Evolutionary conservation across 768 basidiomycete species (phyloP).

Genomic region (Mycena galopus): DNA sequence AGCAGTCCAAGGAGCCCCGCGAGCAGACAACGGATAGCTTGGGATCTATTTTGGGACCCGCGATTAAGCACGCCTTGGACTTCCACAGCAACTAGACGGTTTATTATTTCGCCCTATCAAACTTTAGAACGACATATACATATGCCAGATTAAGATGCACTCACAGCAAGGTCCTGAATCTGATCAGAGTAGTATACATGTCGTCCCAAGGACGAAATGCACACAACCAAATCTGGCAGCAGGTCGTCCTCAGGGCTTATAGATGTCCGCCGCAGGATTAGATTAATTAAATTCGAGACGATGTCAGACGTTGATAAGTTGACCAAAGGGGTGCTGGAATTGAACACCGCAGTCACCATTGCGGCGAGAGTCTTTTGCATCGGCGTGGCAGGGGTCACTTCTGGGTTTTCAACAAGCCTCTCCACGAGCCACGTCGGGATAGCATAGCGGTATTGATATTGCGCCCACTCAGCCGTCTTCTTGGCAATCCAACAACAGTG

Average conservation of each 20-base stretch:
- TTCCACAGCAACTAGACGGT: conserved; percentile 79
- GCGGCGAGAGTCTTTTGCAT: conserved; percentile 74
- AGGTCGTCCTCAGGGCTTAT: conserved; percentile 74
- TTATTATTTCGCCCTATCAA: conserved; percentile 78
- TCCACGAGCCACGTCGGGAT: conserved; percentile 90
- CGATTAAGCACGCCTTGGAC: conserved; percentile 66
- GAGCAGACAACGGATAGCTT: conserved; percentile 79
- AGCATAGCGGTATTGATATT: conserved; percentile 93
- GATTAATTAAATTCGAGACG: conserved; percentile 79
- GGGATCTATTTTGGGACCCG: conserved; percentile 62
- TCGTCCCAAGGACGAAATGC: conserved; percentile 86
- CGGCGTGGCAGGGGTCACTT: conserved; percentile 57
- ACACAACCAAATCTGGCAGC: conserved; percentile 76
- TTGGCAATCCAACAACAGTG: conserved; percentile 89
- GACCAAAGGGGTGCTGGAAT: conserved; percentile 83
- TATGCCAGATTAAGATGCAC: conserved; percentile 34
- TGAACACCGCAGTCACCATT: conserved; percentile 90
- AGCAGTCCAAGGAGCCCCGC: conserved; percentile 80
- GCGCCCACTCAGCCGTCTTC: conserved; percentile 86
- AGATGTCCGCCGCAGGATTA: conserved; percentile 79
- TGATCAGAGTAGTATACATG: conserved; percentile 98
- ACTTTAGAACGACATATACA: conserved; percentile 4
- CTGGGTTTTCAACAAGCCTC: conserved; percentile 74
- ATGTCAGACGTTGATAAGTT: conserved; percentile 94
- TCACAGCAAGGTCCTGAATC: conserved; percentile 87